Conservation (phyloP, 1,284 basidiomycete genomes). For the Microbotryomycetes sp. region DNA sequence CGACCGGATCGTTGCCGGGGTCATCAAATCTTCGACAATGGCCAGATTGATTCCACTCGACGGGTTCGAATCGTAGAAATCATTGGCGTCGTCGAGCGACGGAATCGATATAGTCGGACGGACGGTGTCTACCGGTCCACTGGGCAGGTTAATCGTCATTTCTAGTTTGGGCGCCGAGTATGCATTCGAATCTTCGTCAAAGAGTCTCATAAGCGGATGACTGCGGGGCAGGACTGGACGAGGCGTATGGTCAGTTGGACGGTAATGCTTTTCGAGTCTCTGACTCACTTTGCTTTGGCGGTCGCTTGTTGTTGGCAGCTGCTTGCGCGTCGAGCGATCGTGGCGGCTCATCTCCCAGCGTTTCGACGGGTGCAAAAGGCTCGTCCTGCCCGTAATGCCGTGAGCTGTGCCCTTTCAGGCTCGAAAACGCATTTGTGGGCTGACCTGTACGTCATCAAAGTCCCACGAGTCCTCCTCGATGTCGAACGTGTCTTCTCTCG, state of each 20-base stretch:
- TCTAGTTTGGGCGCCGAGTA: slow-evolving; percentile 4
- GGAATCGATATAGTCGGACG: slow-evolving; percentile 29
- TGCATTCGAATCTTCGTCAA: slow-evolving; percentile 32
- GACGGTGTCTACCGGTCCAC: slow-evolving; percentile 20
- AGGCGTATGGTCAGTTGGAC: background rate
- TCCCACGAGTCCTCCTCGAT: slow-evolving; percentile 27
- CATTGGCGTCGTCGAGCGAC: slow-evolving; percentile 23
- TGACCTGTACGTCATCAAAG: slow-evolving; percentile 22
- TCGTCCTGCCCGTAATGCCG: slow-evolving; percentile 6
- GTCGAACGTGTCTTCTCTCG: slow-evolving; percentile 30
- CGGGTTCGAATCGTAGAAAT: background rate
- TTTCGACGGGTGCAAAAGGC: slow-evolving; percentile 6
- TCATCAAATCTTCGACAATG: slow-evolving; percentile 14
- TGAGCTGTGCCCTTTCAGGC: slow-evolving; percentile 4
- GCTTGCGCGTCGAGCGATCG: slow-evolving; percentile 9
- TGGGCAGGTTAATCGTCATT: slow-evolving; percentile 12
- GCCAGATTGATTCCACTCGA: background rate
- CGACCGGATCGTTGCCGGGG: slow-evolving; percentile 12
- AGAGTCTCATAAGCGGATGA: slow-evolving; percentile 34
- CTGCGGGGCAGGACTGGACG: background rate
- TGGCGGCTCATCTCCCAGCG: slow-evolving; percentile 23
- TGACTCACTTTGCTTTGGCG: slow-evolving; percentile 11
- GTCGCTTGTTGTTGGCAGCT: slow-evolving; percentile 5
- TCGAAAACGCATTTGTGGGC: background rate
- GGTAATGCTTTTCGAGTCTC: background rate